A percentile compares a stretch with the other conserved stretches of the same genome.
phyloP scores from a whole-genome alignment of 257 asterid species.

The Prunella vulgaris region DNA sequence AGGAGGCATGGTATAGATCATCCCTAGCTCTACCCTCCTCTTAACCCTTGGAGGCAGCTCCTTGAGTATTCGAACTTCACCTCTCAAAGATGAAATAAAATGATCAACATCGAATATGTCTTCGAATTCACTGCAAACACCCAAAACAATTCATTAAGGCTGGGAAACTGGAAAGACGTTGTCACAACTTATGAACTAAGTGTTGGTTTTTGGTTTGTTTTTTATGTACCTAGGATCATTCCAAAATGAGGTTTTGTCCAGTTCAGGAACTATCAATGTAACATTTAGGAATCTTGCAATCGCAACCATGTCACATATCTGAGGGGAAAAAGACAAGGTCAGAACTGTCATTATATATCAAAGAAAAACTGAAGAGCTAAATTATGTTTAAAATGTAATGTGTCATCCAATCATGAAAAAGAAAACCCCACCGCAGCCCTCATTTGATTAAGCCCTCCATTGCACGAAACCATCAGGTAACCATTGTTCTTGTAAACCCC shows the following conservation, averaged over 20 bases:
- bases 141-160: slow-evolving; percentile 4
- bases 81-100: slow-evolving; percentile 86
- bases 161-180: background rate
- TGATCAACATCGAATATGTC: slow-evolving; percentile 94
- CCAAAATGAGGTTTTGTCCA: slow-evolving; percentile 98
- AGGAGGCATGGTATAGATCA: slow-evolving; percentile 76
- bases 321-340: slow-evolving; percentile 17
- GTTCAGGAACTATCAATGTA: slow-evolving; percentile 90
- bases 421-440: slow-evolving; percentile 75
- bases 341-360: background rate
- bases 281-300: slow-evolving; percentile 91
- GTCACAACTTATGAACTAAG: slow-evolving; percentile 9
- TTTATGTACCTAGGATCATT: slow-evolving; percentile 77
- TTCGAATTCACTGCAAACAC: slow-evolving; percentile 73
- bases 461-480: slow-evolving; percentile 92
- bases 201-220: background rate
- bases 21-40: slow-evolving; percentile 77
- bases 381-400: background rate
- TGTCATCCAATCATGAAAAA: background rate
- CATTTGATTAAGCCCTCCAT: slow-evolving; percentile 99
- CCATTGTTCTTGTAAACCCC: slow-evolving; percentile 98
- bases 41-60: slow-evolving; percentile 86
- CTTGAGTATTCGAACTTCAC: slow-evolving; percentile 90
- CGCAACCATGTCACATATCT: slow-evolving; percentile 99
- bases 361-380: background rate